Percentiles rank a stretch among this genome's conserved stretches.
phyloP scores from a whole-genome alignment of 495 filamentous ascomycete genomes.

The Hypoxylon crocopeplum region DNA sequence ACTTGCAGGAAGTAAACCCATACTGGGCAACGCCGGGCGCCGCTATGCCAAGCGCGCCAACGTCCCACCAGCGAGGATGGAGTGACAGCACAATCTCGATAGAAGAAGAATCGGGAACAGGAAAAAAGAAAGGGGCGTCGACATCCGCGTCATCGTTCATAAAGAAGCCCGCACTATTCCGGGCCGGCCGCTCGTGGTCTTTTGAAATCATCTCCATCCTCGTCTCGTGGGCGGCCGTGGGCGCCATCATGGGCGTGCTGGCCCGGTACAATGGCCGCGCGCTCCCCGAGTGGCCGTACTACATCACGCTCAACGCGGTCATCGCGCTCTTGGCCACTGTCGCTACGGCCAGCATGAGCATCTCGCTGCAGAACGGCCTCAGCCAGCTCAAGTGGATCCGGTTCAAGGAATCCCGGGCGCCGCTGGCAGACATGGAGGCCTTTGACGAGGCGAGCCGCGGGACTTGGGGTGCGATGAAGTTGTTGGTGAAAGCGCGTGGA shows the following conservation, averaged over 20 bases:
- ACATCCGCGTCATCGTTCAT: neutral
- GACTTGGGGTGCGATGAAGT: constrained; percentile 44
- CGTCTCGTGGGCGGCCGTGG: constrained; percentile 24
- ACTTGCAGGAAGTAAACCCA: neutral
- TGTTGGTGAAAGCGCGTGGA: constrained; percentile 40
- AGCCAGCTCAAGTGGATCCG: constrained; percentile 59
- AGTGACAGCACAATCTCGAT: constrained; percentile 16
- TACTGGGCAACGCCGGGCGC: neutral
- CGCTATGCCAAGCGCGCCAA: neutral
- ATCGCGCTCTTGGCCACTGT: constrained; percentile 49
- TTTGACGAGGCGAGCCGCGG: constrained; percentile 57
- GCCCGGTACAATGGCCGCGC: constrained; percentile 47
- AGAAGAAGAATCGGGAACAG: neutral
- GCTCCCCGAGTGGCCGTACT: constrained; percentile 53
- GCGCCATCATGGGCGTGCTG: constrained; percentile 48
- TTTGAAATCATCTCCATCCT: constrained; percentile 29
- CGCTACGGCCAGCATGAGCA: constrained; percentile 49
- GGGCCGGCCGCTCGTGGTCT: constrained; percentile 20
- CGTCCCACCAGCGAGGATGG: constrained; percentile 22
- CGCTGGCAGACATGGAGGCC: constrained; percentile 51
- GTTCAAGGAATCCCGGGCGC: constrained; percentile 47
- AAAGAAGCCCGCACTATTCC: neutral
- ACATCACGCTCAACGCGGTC: constrained; percentile 54
- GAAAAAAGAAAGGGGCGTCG: neutral
- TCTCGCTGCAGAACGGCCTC: constrained; percentile 48